Conservation (phyloP, 768 basidiomycete species). For the Lactarius trivialis region DNA sequence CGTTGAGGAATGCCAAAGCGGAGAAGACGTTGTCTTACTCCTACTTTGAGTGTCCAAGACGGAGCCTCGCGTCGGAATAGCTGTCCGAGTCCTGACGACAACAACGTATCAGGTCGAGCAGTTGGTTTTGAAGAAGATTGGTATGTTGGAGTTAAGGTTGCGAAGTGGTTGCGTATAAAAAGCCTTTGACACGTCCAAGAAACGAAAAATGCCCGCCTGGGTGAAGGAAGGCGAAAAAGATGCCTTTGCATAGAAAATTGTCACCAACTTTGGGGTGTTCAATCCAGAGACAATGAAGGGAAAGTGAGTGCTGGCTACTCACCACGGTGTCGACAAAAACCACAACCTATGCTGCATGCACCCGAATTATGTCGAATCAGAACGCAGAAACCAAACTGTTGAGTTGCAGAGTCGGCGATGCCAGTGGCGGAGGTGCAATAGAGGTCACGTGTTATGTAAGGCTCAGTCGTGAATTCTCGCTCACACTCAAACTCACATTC, state of each 20-base stretch:
- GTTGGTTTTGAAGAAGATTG: neutral
- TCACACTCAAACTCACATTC: neutral
- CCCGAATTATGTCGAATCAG: neutral
- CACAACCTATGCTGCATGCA: neutral
- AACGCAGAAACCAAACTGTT: neutral
- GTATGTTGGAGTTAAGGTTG: neutral
- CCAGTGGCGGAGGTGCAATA: neutral
- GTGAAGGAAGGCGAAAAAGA: neutral
- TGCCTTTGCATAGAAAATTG: conserved; percentile 7
- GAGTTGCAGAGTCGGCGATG: neutral
- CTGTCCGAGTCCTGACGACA: neutral
- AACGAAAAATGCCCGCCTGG: neutral
- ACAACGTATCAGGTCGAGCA: neutral
- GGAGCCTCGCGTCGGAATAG: conserved; percentile 13
- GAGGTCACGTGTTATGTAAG: neutral
- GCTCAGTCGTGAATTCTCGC: neutral
- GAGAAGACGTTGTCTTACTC: conserved; percentile 36
- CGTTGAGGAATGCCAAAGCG: conserved; percentile 42
- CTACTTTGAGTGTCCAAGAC: conserved; percentile 13
- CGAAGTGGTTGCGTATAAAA: neutral
- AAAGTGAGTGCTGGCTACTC: neutral
- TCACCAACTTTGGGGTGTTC: neutral
- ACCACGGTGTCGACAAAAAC: neutral
- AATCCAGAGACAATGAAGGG: neutral
- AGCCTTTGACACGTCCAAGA: neutral